These are phyloP conservation scores for Atkinsonella hypoxylon DNA, from an alignment of 2,329 filamentous ascomycete genomes.

Conservation along the genomic window DNA sequence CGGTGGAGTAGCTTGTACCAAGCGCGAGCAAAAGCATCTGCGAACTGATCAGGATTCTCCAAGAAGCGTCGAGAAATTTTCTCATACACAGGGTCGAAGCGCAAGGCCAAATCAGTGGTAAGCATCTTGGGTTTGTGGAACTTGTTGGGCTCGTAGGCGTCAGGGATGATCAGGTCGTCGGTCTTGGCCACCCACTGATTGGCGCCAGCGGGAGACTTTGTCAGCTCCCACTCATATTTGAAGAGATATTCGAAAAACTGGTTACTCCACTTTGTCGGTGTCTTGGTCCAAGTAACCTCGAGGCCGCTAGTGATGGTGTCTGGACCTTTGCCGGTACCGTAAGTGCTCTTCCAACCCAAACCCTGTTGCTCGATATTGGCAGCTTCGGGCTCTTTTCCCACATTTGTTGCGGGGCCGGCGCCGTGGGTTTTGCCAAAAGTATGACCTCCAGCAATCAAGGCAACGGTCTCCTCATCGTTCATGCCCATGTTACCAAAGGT, in stretches of 20 bases:
- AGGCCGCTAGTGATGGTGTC: slow-evolving; percentile 66
- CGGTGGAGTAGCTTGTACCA: slow-evolving; percentile 81
- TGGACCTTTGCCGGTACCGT: slow-evolving; percentile 54
- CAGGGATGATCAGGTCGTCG: slow-evolving; percentile 53
- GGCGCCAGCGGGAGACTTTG: slow-evolving; percentile 63
- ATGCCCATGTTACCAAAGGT: slow-evolving; percentile 74
- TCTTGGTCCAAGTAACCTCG: slow-evolving; percentile 70
- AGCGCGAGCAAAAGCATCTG: slow-evolving; percentile 57
- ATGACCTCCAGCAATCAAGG: slow-evolving; percentile 68
- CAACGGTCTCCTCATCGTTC: slow-evolving; percentile 73
- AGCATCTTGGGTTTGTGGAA: slow-evolving; percentile 69
- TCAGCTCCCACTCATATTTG: slow-evolving; percentile 66
- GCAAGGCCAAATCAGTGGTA: slow-evolving; percentile 62
- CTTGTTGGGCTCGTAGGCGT: slow-evolving; percentile 57
- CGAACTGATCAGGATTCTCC: slow-evolving; percentile 55
- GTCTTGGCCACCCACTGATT: slow-evolving; percentile 68
- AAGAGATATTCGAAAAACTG: slow-evolving; percentile 65
- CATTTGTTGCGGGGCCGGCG: slow-evolving; percentile 49
- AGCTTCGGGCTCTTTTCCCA: slow-evolving; percentile 55
- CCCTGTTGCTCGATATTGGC: slow-evolving; percentile 55
- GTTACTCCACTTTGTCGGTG: slow-evolving; percentile 66
- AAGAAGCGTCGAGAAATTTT: slow-evolving; percentile 64
- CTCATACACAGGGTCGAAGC: slow-evolving; percentile 59
- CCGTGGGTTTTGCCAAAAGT: slow-evolving; percentile 74
- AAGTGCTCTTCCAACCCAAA: slow-evolving; percentile 58